Base-by-base conservation (phyloP, 2,329 filamentous ascomycete genomes). In the Drechslerella dactyloides region DNA sequence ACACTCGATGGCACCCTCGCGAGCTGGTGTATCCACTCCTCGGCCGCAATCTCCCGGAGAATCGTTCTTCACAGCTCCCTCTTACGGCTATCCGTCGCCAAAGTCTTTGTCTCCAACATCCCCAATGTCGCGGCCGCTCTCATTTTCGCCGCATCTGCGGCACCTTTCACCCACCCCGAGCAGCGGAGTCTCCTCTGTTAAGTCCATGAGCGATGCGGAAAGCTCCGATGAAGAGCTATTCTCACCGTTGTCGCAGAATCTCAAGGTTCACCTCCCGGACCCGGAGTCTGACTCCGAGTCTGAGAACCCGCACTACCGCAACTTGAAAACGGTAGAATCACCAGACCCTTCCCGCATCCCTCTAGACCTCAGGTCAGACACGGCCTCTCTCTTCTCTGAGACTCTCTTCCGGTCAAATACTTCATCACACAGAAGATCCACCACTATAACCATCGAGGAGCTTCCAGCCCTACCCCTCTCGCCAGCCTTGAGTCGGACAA, bases 91-190 rank as follows among this genome's bases (percentile, higher is more conserved):
- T 23, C 68, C 60, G 46, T 72, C 68, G 6, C 68, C 68, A 15
- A 65, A 56, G 48, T 61, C 68, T 27, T 51, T 72, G 55, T 60
- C 68, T 27, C 68, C 68, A 33, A 61, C 60, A 24, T 65, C 68
- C 2, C 68, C 68, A 17, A 56, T 53, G 7, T 33, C 68, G 15
- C 56, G 60, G 42, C 68, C 68, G 17, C 55, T 72, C 46, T 72
- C 68, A 15, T 72, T 72, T 42, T 72, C 68, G 15, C 60, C 68
- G n/a, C 60, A 72, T 23, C 33, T 72, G 54, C 40, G 68, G n/a
- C 68, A 72, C 27, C 63, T 73, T 24, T 73, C 69, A 2, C 69
- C 69, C 17, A 51, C 69, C 21, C 69, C 69, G 13, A 73, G 69
- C 48, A 73, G 69, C 19, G 62, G 62, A 11, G 56, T 61, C 21